Base-by-base conservation (phyloP, 306 rosid species). In the Sesbania bispinosa region DNA sequence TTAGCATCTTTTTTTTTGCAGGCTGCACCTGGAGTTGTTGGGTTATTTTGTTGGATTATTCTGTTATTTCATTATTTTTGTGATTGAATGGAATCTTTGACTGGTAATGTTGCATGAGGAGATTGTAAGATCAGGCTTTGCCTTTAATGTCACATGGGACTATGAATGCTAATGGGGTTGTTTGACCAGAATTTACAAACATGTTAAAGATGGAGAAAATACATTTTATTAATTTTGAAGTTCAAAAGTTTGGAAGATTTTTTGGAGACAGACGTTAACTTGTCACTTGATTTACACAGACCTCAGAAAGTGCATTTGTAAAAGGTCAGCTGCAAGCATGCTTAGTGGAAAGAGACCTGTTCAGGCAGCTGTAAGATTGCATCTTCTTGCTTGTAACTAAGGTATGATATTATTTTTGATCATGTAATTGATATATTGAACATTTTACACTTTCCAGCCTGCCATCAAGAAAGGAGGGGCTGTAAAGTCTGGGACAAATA, bases 281-380 rank as follows among this genome's bases (percentile, higher is more conserved):
- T 65, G 26, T 27, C 52, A 9, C 63, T 16, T 78, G 68, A 64
- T 72, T 67, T 53, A 4, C 80, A 63, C 88, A 95, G 99, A 51
- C 76, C 45, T 80, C 96, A 11, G 96, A 87, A 42, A 73, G 85
- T 78, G 78, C 83, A 24, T 79, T 87, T 81, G 96, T 89, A 87
- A 84, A 74, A 89, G 72, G 83, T 89, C 99, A 20, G 97, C 99
- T 26, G 96, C 99, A 52, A 89, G 99, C 81, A 95, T 95, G 99
- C 96, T 95, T 62, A 91, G 96, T 85, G 97, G 99, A 80, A 95
- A 84, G 89, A 89, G 93, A 83, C 93, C 96, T 75, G 92, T 81
- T 54, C 96, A 85, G 79, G 79, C 87, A 81, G 96, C 80, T 72
- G 99, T 95, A 80, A 82, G 99, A 87, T 72, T 45, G 61, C 63